Evolutionary conservation across 805 yeast genomes (phyloP).

Genomic region (Jamesozyma jinghongensis): DNA sequence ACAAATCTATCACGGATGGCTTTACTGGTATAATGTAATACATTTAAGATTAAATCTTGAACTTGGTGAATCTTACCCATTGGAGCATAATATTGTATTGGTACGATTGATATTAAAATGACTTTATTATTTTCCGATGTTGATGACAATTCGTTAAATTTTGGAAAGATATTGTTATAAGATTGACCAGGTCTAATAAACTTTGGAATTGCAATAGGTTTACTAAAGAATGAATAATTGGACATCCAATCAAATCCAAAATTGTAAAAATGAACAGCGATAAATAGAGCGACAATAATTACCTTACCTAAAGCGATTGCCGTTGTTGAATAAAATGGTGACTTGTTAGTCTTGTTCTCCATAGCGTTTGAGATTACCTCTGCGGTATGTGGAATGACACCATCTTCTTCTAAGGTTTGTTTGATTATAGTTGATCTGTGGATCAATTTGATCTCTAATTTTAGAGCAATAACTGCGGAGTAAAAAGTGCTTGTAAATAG

Average conservation of each 20-base stretch:
- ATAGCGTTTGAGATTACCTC: slow-evolving; percentile 44
- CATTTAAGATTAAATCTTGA: slow-evolving; percentile 40
- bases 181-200: not conserved
- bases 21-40: slow-evolving; percentile 47
- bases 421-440: slow-evolving; percentile 71
- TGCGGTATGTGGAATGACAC: slow-evolving; percentile 67
- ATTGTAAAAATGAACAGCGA: slow-evolving; percentile 58
- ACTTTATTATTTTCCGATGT: slow-evolving; percentile 32
- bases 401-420: slow-evolving; percentile 85
- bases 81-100: slow-evolving; percentile 51
- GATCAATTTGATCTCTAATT: slow-evolving; percentile 79
- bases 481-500: slow-evolving; percentile 70
- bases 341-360: slow-evolving; percentile 14
- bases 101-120: slow-evolving; percentile 48
- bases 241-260: slow-evolving; percentile 56
- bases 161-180: slow-evolving; percentile 26
- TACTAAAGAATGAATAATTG: slow-evolving; percentile 24
- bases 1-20: slow-evolving; percentile 76
- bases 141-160: slow-evolving; percentile 21
- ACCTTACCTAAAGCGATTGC: slow-evolving; percentile 48
- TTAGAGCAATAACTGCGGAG: slow-evolving; percentile 74
- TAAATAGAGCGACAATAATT: slow-evolving; percentile 48
- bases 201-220: slow-evolving; percentile 11
- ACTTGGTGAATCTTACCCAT: slow-evolving; percentile 44
- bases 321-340: slow-evolving; percentile 30